Base-by-base conservation (phyloP, 352 stramenopile genomes). In the Blastocystis sp. region DNA sequence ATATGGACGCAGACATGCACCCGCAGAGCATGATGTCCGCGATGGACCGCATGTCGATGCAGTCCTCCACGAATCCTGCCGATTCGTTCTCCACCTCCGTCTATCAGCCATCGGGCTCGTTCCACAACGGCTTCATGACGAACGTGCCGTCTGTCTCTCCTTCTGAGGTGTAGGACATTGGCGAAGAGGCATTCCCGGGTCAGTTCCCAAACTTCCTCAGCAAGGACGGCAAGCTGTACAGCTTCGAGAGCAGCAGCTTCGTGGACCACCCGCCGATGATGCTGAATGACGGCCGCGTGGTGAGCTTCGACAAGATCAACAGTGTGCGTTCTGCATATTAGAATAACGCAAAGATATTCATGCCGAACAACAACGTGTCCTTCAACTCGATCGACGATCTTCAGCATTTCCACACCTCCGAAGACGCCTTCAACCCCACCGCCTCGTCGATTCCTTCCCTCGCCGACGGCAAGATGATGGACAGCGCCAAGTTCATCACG, bases 241-340 rank as follows among this genome's bases (percentile, higher is more conserved):
- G 74, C 43, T 84, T 84, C 61, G 74, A 84, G 40, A 62, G 74
- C 59, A 69, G 53, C 74, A 53, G n/a, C 17, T 84, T 84, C 52
- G 74, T 84, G 28, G 74, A 84, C 74, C 74, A 84, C 48, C 74
- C 74, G 21, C 74, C 74, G 3, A 84, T 84, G 74, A 43, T 84
- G 7, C 28, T 84, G n/a, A 84, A 69, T 52, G 74, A 84, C 43
- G 74, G 74, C 19, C 74, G 74, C 41, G 74, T 84, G 61, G 60
- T 84, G 21, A 84, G 74, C 43, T 84, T 84, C 45, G 74, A 84
- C 60, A 66, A 84, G 74, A 84, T 84, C 21, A 84, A 84, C 43
- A 84, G 34, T 56, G 74, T 84, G 43, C 4, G 53, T 52, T 7
- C 17, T 28, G 21, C 17, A 66, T 10, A 40, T 14, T 41, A 41